phyloP scores from a whole-genome alignment of 2,329 filamentous ascomycete genomes.

The Pseudogymnoascus verrucosus region DNA sequence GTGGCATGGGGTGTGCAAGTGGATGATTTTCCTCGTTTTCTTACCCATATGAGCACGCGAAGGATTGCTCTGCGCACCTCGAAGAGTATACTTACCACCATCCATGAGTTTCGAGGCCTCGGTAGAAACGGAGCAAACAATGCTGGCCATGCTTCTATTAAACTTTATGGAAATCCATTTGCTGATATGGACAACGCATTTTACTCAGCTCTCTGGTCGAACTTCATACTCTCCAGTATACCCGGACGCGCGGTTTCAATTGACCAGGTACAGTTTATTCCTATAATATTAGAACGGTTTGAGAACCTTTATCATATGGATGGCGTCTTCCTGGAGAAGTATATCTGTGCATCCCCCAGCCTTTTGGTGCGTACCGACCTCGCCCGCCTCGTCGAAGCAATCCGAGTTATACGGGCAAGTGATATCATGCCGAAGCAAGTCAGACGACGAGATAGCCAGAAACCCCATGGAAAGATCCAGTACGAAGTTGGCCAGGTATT shows the following conservation, averaged over 20 bases:
- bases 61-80: conserved; percentile 68
- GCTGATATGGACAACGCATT: conserved; percentile 31
- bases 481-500: conserved; percentile 80
- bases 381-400: conserved; percentile 39
- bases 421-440: conserved; percentile 47
- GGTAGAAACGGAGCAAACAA: conserved; percentile 12
- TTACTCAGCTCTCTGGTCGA: conserved; percentile 32
- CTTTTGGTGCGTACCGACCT: conserved; percentile 14
- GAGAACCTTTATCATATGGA: conserved; percentile 32
- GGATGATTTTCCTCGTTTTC: conserved; percentile 42
- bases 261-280: conserved; percentile 27
- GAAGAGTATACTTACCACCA: conserved; percentile 71
- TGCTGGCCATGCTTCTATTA: conserved; percentile 30
- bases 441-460: conserved; percentile 23
- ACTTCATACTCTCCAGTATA: conserved; percentile 27
- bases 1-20: conserved; percentile 36
- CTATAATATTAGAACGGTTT: conserved; percentile 29
- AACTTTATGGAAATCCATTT: conserved; percentile 24
- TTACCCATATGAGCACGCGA: conserved; percentile 55
- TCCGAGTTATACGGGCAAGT: conserved; percentile 46
- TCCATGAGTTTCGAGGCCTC: conserved; percentile 42
- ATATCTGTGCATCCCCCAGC: conserved; percentile 22
- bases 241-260: conserved; percentile 17
- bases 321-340: conserved; percentile 29
- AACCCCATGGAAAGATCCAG: conserved; percentile 37